Evolutionary conservation across 345 rosid genomes (phyloP), one percentile per base, ranked within the genome.

Genomic region (Nasturtium officinale): DNA sequence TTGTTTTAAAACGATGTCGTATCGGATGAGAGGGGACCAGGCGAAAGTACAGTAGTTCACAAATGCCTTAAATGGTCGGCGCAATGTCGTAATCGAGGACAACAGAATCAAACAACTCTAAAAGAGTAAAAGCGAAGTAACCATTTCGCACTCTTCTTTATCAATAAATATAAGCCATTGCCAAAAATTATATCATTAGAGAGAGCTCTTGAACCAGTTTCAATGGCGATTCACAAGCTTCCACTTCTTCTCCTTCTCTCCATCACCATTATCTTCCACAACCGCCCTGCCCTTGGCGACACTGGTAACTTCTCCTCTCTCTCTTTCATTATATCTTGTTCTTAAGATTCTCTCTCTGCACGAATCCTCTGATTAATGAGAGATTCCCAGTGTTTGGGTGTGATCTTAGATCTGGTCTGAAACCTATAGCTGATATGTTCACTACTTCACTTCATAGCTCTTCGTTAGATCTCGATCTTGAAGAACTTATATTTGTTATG

Each of bases 201-300:
- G 32, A 60, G 58, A 76, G 42, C 26, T 45, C 61, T 54, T 6
- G 37, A 46, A 45, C 12, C 62, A 18, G 38, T 30, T 56, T 46
- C 78, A 71, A 91, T 89, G 97, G 83, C 86, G 47, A 59, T 82
- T 42, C 38, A 83, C 45, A 69, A 67, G 51, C 73, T 80, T 67
- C 66, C 33, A 16, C 76, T 84, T 67, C 73, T 78, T 69, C 67
- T 84, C 42, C 40, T 77, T 25, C 63, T 80, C 76, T 78, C 84
- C 65, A 7, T 70, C 73, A 13, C 83, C 70, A n/a, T 45, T n/a
- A 59, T 87, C 82, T 50, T 73, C 76, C 47, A 77, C 65, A 55
- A 43, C 69, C 80, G 37, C 56, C 72, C 60, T 20, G 88, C 80
- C 32, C 66, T 77, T 28, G 68, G 83, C 67, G 90, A 82, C 38